A percentile compares a stretch with the other conserved stretches of the same genome.
These are phyloP conservation scores for Sutorius australiensis DNA, from an alignment of 768 basidiomycete genomes.

Conservation along the genomic window DNA sequence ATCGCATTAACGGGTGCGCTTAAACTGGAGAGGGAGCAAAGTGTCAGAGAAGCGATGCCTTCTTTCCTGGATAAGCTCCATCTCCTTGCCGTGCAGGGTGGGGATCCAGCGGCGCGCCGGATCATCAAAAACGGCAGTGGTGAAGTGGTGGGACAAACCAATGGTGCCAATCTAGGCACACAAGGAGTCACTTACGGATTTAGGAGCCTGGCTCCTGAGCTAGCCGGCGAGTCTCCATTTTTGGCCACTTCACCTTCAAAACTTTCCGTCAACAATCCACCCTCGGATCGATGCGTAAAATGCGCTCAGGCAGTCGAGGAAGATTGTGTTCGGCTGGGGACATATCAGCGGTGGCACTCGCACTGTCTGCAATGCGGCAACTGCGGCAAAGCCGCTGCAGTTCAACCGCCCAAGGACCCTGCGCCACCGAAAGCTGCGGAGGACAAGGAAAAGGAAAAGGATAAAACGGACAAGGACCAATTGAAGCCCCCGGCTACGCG, in stretches of 20 bases:
- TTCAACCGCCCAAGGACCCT: constrained; percentile 54
- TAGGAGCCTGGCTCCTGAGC: constrained; percentile 85
- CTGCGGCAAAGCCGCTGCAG: constrained; percentile 76
- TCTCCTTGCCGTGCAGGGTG: constrained; percentile 81
- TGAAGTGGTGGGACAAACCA: constrained; percentile 42
- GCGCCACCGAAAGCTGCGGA: constrained; percentile 49
- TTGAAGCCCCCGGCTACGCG: constrained; percentile 62
- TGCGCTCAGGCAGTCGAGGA: constrained; percentile 93
- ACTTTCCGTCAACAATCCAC: constrained; percentile 62
- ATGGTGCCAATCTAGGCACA: constrained; percentile 65
- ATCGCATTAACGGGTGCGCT: constrained; percentile 95
- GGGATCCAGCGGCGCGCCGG: constrained; percentile 72
- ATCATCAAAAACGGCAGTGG: constrained; percentile 74
- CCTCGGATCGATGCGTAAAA: constrained; percentile 87
- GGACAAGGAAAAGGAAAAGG: constrained; percentile 43
- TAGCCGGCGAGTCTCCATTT: constrained; percentile 86
- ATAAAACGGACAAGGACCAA: constrained; percentile 40
- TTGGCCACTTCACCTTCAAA: constrained; percentile 39
- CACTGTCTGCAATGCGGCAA: constrained; percentile 81
- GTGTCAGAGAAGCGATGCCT: constrained; percentile 76
- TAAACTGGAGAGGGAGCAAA: constrained; percentile 90
- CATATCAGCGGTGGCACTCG: constrained; percentile 97
- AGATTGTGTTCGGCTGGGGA: constrained; percentile 91
- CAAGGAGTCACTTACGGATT: constrained; percentile 90
- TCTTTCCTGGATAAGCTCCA: constrained; percentile 92